Evolutionary conservation across 371 early-diverging fungal species (phyloP), one percentile per base, ranked within the genome.

Genomic region (Mucor saturninus): DNA sequence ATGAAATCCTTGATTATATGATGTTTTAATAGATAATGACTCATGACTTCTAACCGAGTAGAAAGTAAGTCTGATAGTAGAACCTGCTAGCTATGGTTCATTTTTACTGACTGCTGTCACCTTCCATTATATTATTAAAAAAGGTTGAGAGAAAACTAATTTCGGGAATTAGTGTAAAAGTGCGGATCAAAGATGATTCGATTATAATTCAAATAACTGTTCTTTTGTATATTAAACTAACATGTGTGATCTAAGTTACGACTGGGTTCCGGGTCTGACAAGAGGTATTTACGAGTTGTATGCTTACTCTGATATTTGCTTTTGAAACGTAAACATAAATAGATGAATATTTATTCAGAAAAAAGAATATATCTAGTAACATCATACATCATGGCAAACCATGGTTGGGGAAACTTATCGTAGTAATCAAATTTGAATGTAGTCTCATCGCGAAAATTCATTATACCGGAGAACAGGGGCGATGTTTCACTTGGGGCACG

Each of bases 371-470:
- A 58, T 30, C 59, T 59, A 5, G 43, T 54, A 5, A 40, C 39
- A 46, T 68, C 60, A 40, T 51, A 64, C 28, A 68, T 56, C 32
- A 68, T 28, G 2, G 68, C 60, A 51, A 48, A 51, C 64, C 68
- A 63, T 11, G 68, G 68, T 6, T 63, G 50, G 8, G 68, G 64
- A 10, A 38, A 63, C 14, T 59, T 39, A 37, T 55, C 39, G 42
- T 63, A 68, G 9, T 42, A 50, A 4, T 35, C 30, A 1, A 62
- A 11, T 50, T 68, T 45, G 9, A 63, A 31, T 7, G 26, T 5
- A 7, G 21, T 9, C 26, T 5, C 9, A 9, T 48, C 28, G 4
- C 28, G 3, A 26, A 48, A 48, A 48, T 48, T 26, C 26, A 26
- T 48, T 8, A 48, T 4, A 15, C 26, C 26, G 10, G n/a, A 42